Evolutionary conservation across 129 eudicot species (phyloP).

Genomic region (Kitagawia praeruptora): DNA sequence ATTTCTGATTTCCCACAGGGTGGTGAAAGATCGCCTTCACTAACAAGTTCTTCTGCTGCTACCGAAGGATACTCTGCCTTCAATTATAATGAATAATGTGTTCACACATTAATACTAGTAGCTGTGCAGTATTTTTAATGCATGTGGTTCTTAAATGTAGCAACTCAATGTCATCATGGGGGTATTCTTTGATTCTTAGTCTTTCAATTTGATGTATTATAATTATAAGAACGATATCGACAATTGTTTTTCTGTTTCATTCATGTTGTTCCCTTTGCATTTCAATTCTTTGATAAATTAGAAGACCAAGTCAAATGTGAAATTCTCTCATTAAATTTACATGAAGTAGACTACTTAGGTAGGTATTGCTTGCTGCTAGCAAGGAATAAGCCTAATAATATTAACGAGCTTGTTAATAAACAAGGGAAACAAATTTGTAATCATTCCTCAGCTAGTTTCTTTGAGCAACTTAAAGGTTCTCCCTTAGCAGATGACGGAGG

Average conservation of each 20-base stretch:
- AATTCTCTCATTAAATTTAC: not conserved
- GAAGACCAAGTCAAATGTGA: not conserved
- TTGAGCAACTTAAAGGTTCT: not conserved
- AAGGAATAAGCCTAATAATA: not conserved
- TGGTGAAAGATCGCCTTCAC: conserved; percentile 27
- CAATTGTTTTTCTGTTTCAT: not conserved
- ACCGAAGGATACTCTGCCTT: not conserved
- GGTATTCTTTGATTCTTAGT: not conserved
- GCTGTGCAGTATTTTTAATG: not conserved
- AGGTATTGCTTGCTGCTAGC: not conserved
- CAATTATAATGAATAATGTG: not conserved
- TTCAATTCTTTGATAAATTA: not conserved
- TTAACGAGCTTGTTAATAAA: not conserved
- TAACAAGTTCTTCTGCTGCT: not conserved
- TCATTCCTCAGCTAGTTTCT: not conserved
- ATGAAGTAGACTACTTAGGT: not conserved
- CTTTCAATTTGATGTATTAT: not conserved
- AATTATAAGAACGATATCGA: not conserved
- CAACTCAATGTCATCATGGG: not conserved
- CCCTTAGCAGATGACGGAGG: conserved; percentile 7
- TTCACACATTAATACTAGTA: not conserved
- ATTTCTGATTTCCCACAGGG: conserved; percentile 39
- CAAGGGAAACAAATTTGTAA: not conserved
- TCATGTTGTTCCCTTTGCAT: not conserved
- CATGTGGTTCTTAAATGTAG: not conserved